Evolutionary conservation across 2,329 filamentous ascomycete genomes (phyloP).

Genomic region (Diplocarpon mali): DNA sequence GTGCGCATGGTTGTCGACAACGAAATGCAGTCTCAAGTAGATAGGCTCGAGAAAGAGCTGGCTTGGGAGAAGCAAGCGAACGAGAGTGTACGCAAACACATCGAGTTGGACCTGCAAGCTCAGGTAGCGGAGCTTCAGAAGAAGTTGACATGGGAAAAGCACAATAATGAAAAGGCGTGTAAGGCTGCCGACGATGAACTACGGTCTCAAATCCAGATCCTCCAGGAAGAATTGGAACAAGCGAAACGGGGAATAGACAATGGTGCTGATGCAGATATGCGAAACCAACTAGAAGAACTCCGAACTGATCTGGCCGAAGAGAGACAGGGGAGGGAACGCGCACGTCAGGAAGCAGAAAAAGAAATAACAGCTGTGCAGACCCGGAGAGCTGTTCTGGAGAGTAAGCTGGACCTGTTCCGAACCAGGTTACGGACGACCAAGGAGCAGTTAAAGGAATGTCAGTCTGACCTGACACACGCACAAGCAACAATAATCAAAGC

Average conservation of each 20-base stretch:
- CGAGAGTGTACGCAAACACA: constrained; percentile 20
- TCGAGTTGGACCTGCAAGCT: constrained; percentile 24
- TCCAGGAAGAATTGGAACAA: constrained; percentile 31
- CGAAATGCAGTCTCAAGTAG: constrained; percentile 31
- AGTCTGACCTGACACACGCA: constrained; percentile 33
- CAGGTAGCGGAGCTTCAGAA: constrained; percentile 26
- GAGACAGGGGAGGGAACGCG: constrained; percentile 23
- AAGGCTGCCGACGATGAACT: constrained; percentile 28
- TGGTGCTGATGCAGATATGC: constrained; percentile 23
- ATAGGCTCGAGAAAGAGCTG: constrained; percentile 29
- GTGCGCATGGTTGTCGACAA: constrained; percentile 25
- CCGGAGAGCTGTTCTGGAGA: constrained; percentile 54
- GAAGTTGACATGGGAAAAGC: constrained; percentile 31
- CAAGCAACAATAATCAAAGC: constrained; percentile 23
- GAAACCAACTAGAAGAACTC: constrained; percentile 32
- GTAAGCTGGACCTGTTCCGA: constrained; percentile 48
- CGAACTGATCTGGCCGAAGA: constrained; percentile 28
- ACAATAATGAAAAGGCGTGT: constrained; percentile 30
- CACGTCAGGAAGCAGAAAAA: constrained; percentile 27
- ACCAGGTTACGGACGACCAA: constrained; percentile 49
- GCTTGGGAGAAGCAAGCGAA: constrained; percentile 29
- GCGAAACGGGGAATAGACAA: constrained; percentile 25
- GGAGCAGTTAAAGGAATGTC: constrained; percentile 59
- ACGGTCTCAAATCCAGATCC: constrained; percentile 31
- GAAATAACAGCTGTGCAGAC: constrained; percentile 48